Conservation (phyloP, 352 stramenopile species). For the Pythium monospermum region DNA sequence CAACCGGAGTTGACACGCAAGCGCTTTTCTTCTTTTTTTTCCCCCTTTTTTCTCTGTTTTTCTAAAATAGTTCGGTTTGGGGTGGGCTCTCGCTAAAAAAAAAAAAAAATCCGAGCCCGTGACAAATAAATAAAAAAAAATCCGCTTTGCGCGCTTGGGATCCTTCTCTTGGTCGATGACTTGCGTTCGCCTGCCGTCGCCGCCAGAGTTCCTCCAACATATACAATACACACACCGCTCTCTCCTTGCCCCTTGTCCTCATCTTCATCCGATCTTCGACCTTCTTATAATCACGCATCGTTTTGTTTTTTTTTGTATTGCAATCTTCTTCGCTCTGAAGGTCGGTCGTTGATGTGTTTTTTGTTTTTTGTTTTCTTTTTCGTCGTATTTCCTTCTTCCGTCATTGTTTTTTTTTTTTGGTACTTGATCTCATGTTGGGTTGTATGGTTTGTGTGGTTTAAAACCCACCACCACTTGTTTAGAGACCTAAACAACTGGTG, state of each 20-base stretch:
- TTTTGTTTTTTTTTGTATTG: neutral
- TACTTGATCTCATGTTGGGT: neutral
- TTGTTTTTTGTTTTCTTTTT: conserved; percentile 28
- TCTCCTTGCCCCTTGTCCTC: no score
- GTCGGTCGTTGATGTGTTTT: neutral
- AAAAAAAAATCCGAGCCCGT: conserved; percentile 19
- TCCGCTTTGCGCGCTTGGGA: conserved; percentile 7
- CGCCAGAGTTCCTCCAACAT: no score
- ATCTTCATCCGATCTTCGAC: no score
- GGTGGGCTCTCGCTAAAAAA: conserved; percentile 20
- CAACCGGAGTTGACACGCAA: neutral
- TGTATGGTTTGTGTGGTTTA: conserved; percentile 5
- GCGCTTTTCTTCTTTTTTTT: conserved; percentile 1
- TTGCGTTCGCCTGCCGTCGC: no score
- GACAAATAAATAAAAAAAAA: conserved; percentile 29
- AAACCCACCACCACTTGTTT: no score
- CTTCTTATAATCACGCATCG: no score
- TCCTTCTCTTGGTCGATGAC: no score
- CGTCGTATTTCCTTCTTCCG: conserved; percentile 1
- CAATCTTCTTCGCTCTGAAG: neutral
- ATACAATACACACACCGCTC: no score
- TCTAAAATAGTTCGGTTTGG: conserved; percentile 13
- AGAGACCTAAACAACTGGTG: no score
- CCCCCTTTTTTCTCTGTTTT: conserved; percentile 15
- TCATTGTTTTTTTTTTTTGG: conserved; percentile 4